Base-by-base conservation (phyloP, 805 yeast species). In the Limtongia smithiae region DNA sequence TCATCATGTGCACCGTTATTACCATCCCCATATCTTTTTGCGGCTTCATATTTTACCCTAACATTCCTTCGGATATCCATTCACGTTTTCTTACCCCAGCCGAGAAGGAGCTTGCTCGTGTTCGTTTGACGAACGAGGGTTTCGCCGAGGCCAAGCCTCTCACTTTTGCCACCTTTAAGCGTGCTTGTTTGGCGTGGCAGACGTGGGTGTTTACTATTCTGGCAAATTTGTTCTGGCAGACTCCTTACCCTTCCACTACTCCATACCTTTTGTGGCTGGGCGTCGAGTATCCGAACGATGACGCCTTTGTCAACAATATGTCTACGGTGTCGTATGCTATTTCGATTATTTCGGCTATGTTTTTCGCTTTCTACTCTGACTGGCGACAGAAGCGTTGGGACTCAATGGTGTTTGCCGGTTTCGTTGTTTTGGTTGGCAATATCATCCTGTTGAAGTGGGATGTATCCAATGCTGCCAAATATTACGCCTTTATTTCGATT, bases 1-100 rank as follows among this genome's bases (percentile, higher is more conserved):
- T 80, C 54, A 68, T 77, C 46, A 66, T 76, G 53, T 79, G 76
- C 56, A 78, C 79, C 34, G 59, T 68, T 4, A 60, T 71, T 39
- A 67, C 71, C 12, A 52, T 65, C 32, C 63, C 64, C 27, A 55
- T 62, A 31, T 61, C 67, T 5, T 25, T 55, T 27, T 38, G 74
- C 17, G 66, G 73, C 27, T 69, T 64, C 46, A 66, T 74, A 53
- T 62, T 72, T 32, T 70, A 74, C 48, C 77, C 80, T 14, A 79
- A 76, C 57, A 74, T 75, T 65, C 80, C 80, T 18, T 28, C 41
- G 21, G 32, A 57, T 14, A 60, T 65, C 33, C 60, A 57, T 18
- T 44, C 61, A 7, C 41, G 53, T 20, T 58, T 51, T 50, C 54
- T 57, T 31, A 57, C 54, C 30, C 57, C 56, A 15, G 51, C 51